Evolutionary conservation across 176 grass and related monocot genomes (phyloP), one percentile per base, ranked within the genome.

Genomic region (Lolium multiflorum): DNA sequence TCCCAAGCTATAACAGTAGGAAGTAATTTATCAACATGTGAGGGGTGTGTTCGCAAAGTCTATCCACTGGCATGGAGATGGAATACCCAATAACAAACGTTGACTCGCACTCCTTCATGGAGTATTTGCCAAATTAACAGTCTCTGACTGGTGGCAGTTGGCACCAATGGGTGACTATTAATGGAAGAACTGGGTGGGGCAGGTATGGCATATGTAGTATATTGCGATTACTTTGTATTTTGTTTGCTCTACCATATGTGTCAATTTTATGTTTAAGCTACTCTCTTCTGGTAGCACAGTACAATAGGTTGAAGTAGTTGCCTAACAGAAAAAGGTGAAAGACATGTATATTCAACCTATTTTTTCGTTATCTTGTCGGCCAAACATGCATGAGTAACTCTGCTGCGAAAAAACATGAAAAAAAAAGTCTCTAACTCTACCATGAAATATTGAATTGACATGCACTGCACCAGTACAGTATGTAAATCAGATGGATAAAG

Each of bases 131-230:
- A 21, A n/a, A 74, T 75, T 77, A 68, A 88, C 69, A 16, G 35
- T 20, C 18, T 52, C 55, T 48, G 48, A 71, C 20, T 85, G 82
- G 76, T 49, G 69, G 68, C 61, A 81, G 82, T 38, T 85, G 82
- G 70, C 9, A 9, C 10, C 6, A 41, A 22, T 58, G 28, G 28
- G 28, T 31, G 31, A 3, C 31, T 35, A 76, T 50, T 85, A 51
- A 80, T 80, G 39, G 21, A 81, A 68, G 38, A 25, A 0, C 62
- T 10, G 13, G 49, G 38, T 10, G 13, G 49, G 38, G 38, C n/a
- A 44, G 41, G 81, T 57, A 72, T 66, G 65, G 2, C 7, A 47
- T 44, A 0, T 44, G 1, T 35, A 39, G 38, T 39, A 43, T 43
- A 43, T 43, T 43, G 41, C 41, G 41, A 43, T 43, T 35, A 35